Evolutionary conservation across 331 rosid species (phyloP).

Genomic region (Acacia pycnantha): DNA sequence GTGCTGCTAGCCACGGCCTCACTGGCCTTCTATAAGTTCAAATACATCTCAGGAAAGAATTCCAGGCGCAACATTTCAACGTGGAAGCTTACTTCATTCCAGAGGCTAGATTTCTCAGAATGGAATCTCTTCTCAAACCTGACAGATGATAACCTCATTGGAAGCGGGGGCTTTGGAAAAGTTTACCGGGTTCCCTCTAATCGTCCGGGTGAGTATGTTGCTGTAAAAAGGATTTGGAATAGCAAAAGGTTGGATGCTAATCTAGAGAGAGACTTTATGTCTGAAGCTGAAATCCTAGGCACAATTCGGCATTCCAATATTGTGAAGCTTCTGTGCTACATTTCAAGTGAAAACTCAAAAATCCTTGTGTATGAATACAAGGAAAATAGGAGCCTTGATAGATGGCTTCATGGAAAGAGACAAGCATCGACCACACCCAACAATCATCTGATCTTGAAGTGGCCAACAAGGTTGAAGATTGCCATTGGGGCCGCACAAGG

Average conservation of each 20-base stretch:
- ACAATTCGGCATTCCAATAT: conserved; percentile 73
- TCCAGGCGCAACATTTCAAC: conserved; percentile 31
- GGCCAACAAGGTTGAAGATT: conserved; percentile 77
- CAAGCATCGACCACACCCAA: conserved; percentile 24
- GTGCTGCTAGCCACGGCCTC: conserved; percentile 33
- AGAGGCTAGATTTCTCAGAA: conserved; percentile 54
- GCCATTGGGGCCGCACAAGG: conserved; percentile 85
- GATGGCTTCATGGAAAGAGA: conserved; percentile 63
- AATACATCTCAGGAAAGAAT: conserved; percentile 21
- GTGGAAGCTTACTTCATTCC: conserved; percentile 79
- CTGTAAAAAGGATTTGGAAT: conserved; percentile 73
- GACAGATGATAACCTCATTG: conserved; percentile 62
- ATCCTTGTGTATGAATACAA: conserved; percentile 87
- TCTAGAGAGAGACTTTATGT: conserved; percentile 64
- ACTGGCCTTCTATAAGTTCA: conserved; percentile 30
- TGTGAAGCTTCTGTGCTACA: conserved; percentile 76
- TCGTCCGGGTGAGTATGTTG: conserved; percentile 49
- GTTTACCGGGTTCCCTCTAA: conserved; percentile 67
- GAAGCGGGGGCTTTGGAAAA: conserved; percentile 88
- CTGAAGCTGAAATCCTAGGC: conserved; percentile 77
- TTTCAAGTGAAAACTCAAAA: conserved; percentile 60
- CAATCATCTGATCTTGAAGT: conserved; percentile 40
- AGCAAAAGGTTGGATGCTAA: conserved; percentile 43
- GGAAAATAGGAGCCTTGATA: conserved; percentile 71
- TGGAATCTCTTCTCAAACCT: conserved; percentile 51